Evolutionary conservation across 305 asterid genomes (phyloP).

Genomic region (Salvia sclarea): DNA sequence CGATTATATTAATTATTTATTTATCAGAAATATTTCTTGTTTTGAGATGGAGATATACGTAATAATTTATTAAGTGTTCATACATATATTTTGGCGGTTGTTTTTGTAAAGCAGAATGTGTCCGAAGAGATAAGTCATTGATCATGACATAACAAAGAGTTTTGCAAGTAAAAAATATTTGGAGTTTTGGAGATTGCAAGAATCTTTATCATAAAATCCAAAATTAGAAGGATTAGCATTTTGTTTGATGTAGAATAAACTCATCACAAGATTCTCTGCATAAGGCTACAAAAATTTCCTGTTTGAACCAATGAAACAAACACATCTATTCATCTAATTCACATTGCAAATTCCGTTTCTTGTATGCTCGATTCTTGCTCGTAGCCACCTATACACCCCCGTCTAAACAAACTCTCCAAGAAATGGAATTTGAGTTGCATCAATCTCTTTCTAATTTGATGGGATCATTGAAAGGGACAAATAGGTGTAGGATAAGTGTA

Average conservation of each 20-base stretch:
- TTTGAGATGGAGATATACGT: not conserved
- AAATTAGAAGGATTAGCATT: not conserved
- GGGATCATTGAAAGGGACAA: conserved; percentile 7
- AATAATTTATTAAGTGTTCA: not conserved
- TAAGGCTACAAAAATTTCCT: conserved; percentile 1
- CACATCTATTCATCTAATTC: not conserved
- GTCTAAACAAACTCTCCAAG: not conserved
- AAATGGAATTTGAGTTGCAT: not conserved
- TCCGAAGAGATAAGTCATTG: not conserved
- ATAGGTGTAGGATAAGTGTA: not conserved
- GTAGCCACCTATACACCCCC: conserved; percentile 2
- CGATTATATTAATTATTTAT: conserved; percentile 9
- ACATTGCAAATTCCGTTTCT: conserved; percentile 1
- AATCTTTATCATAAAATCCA: not conserved
- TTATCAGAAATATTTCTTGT: not conserved
- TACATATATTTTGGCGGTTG: not conserved
- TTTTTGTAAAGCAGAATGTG: not conserved
- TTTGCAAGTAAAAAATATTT: not conserved
- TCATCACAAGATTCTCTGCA: conserved; percentile 19
- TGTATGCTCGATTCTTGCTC: not conserved
- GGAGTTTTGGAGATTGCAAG: not conserved
- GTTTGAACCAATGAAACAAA: not conserved
- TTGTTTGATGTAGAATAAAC: conserved; percentile 9
- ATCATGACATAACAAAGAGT: not conserved
- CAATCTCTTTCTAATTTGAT: not conserved